These are phyloP conservation scores for Candida germanica DNA, from an alignment of 805 yeast species.

Conservation along the genomic window DNA sequence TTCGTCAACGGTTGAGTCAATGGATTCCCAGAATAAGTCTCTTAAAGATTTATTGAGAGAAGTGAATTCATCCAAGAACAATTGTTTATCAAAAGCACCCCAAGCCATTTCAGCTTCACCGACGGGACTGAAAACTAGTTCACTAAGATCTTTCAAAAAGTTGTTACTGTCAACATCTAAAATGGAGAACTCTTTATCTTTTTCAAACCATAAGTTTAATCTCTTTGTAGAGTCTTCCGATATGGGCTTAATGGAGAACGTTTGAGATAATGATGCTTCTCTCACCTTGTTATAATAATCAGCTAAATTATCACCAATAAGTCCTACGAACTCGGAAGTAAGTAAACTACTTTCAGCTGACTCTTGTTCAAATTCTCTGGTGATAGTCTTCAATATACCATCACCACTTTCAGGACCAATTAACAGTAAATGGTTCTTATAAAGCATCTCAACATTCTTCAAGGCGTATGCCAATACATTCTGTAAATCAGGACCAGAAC, in stretches of 20 bases:
- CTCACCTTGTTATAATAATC: constrained; percentile 21
- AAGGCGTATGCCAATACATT: constrained; percentile 10
- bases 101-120: constrained; percentile 10
- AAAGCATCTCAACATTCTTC: constrained; percentile 3
- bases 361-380: neutral
- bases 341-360: neutral
- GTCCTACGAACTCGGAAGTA: constrained; percentile 18
- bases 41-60: constrained; percentile 9
- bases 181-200: constrained; percentile 4
- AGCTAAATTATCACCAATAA: constrained; percentile 28
- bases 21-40: neutral
- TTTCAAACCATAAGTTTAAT: constrained; percentile 17
- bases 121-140: constrained; percentile 4
- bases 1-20: constrained; percentile 1
- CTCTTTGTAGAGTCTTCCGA: constrained; percentile 5
- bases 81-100: constrained; percentile 17
- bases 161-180: constrained; percentile 1
- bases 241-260: constrained; percentile 8
- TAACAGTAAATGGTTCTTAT: constrained; percentile 1
- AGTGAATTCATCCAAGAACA: constrained; percentile 15
- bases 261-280: constrained; percentile 8
- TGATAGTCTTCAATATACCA: neutral
- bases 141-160: constrained; percentile 4
- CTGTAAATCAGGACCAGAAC: constrained; percentile 5
- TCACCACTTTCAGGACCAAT: too few relatives aligned